These are phyloP conservation scores for Nitzschia putrida DNA, from an alignment of 108 stramenopile genomes.

Conservation along the genomic window DNA sequence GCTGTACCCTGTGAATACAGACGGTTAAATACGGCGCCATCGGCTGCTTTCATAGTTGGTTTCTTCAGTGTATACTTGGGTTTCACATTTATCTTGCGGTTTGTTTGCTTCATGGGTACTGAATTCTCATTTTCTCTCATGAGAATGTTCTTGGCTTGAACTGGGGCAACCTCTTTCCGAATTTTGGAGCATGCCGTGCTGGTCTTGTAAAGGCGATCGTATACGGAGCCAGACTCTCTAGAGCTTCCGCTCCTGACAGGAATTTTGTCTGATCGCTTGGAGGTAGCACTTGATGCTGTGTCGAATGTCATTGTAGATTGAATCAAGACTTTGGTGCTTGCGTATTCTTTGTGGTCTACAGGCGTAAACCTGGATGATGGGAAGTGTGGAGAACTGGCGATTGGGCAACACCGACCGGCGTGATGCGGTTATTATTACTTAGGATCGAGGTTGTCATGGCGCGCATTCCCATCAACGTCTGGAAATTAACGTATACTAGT, in stretches of 20 bases:
- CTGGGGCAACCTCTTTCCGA: conserved; percentile 18
- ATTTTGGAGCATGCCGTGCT: conserved; percentile 20
- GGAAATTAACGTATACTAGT: no score
- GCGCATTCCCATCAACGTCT: no score
- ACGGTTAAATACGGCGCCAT: conserved; percentile 15
- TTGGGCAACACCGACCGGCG: no score
- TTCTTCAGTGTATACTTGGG: conserved; percentile 5
- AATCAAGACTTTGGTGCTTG: background rate
- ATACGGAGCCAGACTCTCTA: conserved; percentile 18
- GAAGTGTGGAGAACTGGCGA: no score
- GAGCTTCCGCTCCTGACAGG: background rate
- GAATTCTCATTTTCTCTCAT: conserved; percentile 16
- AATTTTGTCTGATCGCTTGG: conserved; percentile 9
- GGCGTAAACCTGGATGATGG: background rate
- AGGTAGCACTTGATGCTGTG: background rate
- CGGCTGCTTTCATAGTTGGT: background rate
- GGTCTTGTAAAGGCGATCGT: conserved; percentile 34
- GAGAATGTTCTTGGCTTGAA: conserved; percentile 10
- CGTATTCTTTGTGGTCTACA: background rate
- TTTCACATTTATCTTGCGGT: background rate
- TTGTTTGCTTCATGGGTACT: background rate
- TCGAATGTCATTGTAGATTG: conserved; percentile 4
- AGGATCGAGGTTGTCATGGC: no score
- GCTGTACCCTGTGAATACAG: conserved; percentile 23
- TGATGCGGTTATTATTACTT: no score